A percentile compares a stretch with the other conserved stretches of the same genome.
Conservation (phyloP, 1,139 yeast genomes). For the Yamadazyma pseudoaaseri region DNA sequence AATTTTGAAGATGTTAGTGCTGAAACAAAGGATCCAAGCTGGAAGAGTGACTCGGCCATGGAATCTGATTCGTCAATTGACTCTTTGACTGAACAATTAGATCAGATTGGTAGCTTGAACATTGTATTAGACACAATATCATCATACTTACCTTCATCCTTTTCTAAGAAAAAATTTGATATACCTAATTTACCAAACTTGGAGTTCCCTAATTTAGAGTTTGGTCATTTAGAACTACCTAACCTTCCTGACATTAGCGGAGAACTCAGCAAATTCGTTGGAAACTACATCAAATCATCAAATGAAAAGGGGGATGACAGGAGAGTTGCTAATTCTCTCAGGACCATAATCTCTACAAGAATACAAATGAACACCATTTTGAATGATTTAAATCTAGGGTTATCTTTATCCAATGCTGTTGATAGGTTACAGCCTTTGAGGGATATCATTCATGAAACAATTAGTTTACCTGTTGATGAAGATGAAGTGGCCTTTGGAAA, state of each 20-base stretch:
- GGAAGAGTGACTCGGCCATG: not conserved
- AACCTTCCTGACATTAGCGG: conserved; percentile 11
- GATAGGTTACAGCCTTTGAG: conserved; percentile 58
- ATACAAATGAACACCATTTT: conserved; percentile 51
- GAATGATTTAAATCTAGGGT: conserved; percentile 51
- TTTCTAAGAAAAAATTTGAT: conserved; percentile 5
- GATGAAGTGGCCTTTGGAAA: conserved; percentile 25
- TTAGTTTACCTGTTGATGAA: conserved; percentile 48
- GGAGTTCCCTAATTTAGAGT: conserved; percentile 8
- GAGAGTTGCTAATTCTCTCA: conserved; percentile 10
- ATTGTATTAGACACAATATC: conserved; percentile 5
- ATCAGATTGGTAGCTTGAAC: conserved; percentile 15
- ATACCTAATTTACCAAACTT: conserved; percentile 8
- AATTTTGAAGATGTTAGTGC: too few relatives aligned
- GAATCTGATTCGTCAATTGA: conserved; percentile 13
- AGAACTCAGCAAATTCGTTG: conserved; percentile 11
- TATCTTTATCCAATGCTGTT: conserved; percentile 51
- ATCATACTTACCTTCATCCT: conserved; percentile 8
- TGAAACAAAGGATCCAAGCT: too few relatives aligned
- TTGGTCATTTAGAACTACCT: conserved; percentile 8
- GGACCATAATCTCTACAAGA: conserved; percentile 39
- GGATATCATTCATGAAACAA: conserved; percentile 47
- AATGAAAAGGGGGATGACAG: conserved; percentile 3
- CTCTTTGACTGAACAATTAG: conserved; percentile 15
- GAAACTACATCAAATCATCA: conserved; percentile 6